Evolutionary conservation across 176 grass and related monocot species (phyloP), one percentile per base, ranked within the genome.

Genomic region (Oryza glumipatula): DNA sequence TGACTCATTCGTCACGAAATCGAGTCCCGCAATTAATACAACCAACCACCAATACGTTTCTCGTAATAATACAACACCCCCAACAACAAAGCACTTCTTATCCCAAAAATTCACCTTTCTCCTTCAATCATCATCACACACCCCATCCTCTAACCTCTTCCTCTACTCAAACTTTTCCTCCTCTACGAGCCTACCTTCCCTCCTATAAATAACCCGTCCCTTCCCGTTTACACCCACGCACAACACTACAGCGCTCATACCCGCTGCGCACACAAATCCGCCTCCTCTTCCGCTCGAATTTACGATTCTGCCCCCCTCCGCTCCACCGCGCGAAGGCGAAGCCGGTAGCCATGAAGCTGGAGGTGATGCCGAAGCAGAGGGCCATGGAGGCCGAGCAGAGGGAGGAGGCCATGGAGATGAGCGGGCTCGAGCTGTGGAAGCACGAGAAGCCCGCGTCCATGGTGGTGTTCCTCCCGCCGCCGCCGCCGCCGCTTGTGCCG

Each of bases 331-430:
- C 83, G 83, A 32, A 32, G 30, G 30, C 30, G 30, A 32, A 26
- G 28, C 68, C 75, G 46, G 46, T 36, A 85, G 54, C 61, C 69
- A 90, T 90, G 89, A 87, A 84, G 84, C 84, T 90, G 49, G 89
- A 90, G 15, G 72, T 90, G 69, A 80, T 72, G 70, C 76, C 89
- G 49, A 90, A 80, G 89, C 89, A 90, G 89, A 64, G 70, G 76
- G 19, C 58, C 70, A 70, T 90, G 89, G 89, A 90, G 80, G 80
- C 80, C 80, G 89, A 87, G 76, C 89, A 90, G 84, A 60, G 69
- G 89, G 89, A 87, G 76, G 89, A 87, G 56, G 90, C 86, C 82
- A 85, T 91, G 82, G 82, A 73, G 82, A 85, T 88, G 86, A 81
- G 77, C 72, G 72, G 72, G 17, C 82, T 84, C 1, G 86, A 91